These are phyloP conservation scores for Tephrocybe sp. DNA, from an alignment of 768 basidiomycete species.

Conservation along the genomic window DNA sequence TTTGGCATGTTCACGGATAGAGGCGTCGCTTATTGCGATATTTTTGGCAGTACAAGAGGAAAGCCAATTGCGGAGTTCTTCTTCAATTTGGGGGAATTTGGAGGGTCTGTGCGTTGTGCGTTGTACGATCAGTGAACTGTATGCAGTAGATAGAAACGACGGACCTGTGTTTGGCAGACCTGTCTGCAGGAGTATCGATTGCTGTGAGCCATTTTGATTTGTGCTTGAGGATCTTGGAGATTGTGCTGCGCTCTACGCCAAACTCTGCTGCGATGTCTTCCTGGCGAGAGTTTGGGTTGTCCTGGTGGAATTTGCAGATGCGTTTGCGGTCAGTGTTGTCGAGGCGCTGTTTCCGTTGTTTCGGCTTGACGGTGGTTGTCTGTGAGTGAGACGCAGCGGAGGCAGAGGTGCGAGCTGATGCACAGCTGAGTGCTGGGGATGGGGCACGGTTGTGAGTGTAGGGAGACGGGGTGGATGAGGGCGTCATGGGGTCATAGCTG, in stretches of 20 bases:
- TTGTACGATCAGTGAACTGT: slow-evolving; percentile 1
- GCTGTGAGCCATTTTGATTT: slow-evolving; percentile 81
- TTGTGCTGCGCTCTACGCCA: slow-evolving; percentile 87
- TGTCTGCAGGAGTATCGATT: slow-evolving; percentile 52
- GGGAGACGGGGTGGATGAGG: slow-evolving; percentile 43
- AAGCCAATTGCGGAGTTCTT: slow-evolving; percentile 59
- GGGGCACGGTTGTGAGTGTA: slow-evolving; percentile 51
- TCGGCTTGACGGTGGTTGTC: slow-evolving; percentile 5
- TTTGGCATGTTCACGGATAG: slow-evolving; percentile 63
- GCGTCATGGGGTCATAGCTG: slow-evolving; percentile 44
- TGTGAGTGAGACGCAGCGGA: slow-evolving; percentile 30
- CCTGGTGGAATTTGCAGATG: slow-evolving; percentile 66
- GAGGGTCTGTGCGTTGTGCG: slow-evolving; percentile 49
- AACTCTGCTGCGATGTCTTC: slow-evolving; percentile 79
- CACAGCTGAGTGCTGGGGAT: slow-evolving; percentile 62
- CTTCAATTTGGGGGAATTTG: slow-evolving; percentile 79
- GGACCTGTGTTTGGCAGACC: slow-evolving; percentile 70
- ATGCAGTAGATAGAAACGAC: not conserved
- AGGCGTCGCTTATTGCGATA: slow-evolving; percentile 59
- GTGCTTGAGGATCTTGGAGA: slow-evolving; percentile 87
- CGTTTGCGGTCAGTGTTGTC: slow-evolving; percentile 70
- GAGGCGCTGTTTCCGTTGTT: slow-evolving; percentile 71
- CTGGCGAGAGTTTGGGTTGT: slow-evolving; percentile 70
- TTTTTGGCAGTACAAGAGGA: slow-evolving; percentile 46
- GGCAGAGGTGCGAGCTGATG: slow-evolving; percentile 50